Evolutionary conservation across 805 yeast genomes (phyloP).

Genomic region (Grigorovia jiainica): DNA sequence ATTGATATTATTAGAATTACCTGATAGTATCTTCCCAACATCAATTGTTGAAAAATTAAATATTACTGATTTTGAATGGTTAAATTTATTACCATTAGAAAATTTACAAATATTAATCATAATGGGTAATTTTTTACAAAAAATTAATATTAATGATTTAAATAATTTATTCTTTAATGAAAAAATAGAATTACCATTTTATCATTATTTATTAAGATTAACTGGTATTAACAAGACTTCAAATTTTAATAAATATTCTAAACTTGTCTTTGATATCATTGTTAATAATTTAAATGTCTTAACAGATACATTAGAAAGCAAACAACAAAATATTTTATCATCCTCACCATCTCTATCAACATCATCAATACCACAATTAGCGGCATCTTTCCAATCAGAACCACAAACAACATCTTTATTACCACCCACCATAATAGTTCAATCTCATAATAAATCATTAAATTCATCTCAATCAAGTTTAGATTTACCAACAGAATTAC

Average conservation of each 20-base stretch:
- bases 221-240: neutral
- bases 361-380: no score
- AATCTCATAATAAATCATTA: no score
- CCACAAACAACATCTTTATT: no score
- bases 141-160: constrained; percentile 1
- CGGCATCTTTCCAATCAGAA: no score
- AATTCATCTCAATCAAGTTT: neutral
- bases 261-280: neutral
- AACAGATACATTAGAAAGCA: neutral
- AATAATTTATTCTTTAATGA: constrained; percentile 1
- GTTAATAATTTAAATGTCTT: neutral
- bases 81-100: constrained; percentile 4
- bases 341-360: neutral
- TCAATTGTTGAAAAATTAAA: constrained; percentile 4
- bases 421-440: neutral
- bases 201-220: constrained; percentile 8
- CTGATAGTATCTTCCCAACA: constrained; percentile 38
- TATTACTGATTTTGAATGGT: constrained; percentile 1
- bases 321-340: neutral
- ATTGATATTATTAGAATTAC: constrained; percentile 48
- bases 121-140: constrained; percentile 4
- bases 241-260: neutral
- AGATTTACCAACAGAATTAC: neutral
- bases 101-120: constrained; percentile 5
- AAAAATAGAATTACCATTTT: constrained; percentile 5